Percentiles rank a stretch among this genome's conserved stretches.
These are phyloP conservation scores for Trichocladium uniseriatum DNA, from an alignment of 495 filamentous ascomycete species.

Conservation along the genomic window DNA sequence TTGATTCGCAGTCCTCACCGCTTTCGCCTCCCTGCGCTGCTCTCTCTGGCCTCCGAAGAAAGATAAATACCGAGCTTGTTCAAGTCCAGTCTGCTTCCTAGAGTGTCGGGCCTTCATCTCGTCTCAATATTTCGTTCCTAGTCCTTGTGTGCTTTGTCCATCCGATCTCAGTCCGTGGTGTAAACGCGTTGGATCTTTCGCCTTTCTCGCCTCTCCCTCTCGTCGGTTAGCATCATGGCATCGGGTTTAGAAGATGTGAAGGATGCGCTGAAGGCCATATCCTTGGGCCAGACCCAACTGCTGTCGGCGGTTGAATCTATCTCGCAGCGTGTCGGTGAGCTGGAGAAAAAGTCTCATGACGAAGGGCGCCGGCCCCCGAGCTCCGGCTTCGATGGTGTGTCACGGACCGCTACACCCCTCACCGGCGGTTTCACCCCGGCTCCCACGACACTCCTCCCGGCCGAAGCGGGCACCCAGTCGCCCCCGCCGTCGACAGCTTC, in stretches of 20 bases:
- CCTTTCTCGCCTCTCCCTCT: background rate
- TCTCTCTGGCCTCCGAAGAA: background rate
- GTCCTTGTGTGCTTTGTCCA: background rate
- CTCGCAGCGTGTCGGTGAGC: constrained; percentile 41
- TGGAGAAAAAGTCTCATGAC: constrained; percentile 16
- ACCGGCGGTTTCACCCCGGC: constrained; percentile 15
- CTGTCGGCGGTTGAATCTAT: constrained; percentile 55
- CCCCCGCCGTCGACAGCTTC: constrained; percentile 11
- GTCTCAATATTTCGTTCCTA: background rate
- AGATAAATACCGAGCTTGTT: background rate
- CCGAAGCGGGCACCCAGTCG: constrained; percentile 26
- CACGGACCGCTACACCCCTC: constrained; percentile 17
- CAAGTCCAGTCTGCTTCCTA: background rate
- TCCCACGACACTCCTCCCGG: constrained; percentile 21
- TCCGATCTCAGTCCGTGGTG: background rate
- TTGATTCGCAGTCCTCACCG: background rate
- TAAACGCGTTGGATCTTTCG: background rate
- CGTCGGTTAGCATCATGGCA: constrained; percentile 4
- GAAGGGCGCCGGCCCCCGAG: background rate
- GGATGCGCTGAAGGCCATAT: constrained; percentile 41
- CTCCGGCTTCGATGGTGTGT: background rate
- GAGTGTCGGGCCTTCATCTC: background rate
- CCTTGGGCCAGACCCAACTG: constrained; percentile 49
- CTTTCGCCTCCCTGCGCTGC: background rate
- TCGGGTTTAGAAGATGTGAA: constrained; percentile 43